A percentile compares a stretch with the other conserved stretches of the same genome.
phyloP scores from a whole-genome alignment of 169 alveolate species.

The Plasmodium coatneyi region DNA sequence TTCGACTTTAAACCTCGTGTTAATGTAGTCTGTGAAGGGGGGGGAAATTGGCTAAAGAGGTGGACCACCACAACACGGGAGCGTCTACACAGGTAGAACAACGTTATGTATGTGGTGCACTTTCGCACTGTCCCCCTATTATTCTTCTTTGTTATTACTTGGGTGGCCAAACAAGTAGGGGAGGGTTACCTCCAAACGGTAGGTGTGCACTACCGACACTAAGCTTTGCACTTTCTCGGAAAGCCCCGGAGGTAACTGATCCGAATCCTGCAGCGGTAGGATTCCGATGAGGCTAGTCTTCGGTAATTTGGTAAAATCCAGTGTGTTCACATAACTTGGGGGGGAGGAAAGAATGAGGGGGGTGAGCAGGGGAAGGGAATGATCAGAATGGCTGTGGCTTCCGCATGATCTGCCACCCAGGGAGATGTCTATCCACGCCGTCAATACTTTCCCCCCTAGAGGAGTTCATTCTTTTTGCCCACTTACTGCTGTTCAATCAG shows the following conservation, averaged over 20 bases:
- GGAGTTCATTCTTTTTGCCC: background rate
- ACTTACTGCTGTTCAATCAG: conserved; percentile 37
- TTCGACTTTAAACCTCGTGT: conserved; percentile 57
- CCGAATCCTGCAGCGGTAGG: background rate
- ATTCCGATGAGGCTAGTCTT: conserved; percentile 28
- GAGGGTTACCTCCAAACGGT: background rate
- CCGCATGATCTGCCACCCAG: background rate
- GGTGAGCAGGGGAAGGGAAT: background rate
- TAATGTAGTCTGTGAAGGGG: conserved; percentile 9
- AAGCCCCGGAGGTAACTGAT: background rate
- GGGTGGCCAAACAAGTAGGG: conserved; percentile 54
- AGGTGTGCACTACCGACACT: conserved; percentile 11
- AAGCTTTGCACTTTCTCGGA: conserved; percentile 4
- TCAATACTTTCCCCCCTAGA: background rate
- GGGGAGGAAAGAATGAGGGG: background rate
- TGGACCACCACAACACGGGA: background rate
- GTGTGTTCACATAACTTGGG: conserved; percentile 21
- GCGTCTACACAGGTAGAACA: background rate
- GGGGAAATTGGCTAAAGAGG: background rate
- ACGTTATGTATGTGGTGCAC: background rate
- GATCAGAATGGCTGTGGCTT: background rate
- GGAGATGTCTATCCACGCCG: background rate
- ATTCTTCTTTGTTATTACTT: background rate
- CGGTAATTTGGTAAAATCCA: conserved; percentile 1
- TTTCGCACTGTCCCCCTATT: background rate